Evolutionary conservation across 108 stramenopile genomes (phyloP).

Genomic region (Conticribra guillardii): DNA sequence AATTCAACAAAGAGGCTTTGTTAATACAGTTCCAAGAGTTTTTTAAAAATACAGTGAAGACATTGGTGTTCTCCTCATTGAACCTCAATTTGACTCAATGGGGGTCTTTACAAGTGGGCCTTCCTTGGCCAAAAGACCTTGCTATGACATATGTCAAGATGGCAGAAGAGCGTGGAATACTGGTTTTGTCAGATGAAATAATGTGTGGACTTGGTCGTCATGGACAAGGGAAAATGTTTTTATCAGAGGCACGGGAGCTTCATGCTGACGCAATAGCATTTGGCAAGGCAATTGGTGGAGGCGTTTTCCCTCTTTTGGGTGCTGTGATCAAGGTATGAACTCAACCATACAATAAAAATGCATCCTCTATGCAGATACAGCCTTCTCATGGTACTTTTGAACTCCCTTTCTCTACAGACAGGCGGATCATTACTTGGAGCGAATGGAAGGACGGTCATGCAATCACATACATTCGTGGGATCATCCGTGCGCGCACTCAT

Average conservation of each 20-base stretch:
- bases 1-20: conserved; percentile 32
- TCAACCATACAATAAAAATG: neutral
- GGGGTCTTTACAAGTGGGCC: conserved; percentile 61
- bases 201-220: conserved; percentile 73
- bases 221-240: conserved; percentile 59
- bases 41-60: conserved; percentile 42
- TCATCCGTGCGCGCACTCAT: conserved; percentile 56
- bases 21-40: conserved; percentile 36
- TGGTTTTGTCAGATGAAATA: conserved; percentile 58
- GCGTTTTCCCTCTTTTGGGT: conserved; percentile 62
- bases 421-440: conserved; percentile 34
- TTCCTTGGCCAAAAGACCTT: conserved; percentile 53
- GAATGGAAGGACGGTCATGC: conserved; percentile 49
- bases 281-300: conserved; percentile 65
- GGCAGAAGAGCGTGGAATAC: conserved; percentile 46
- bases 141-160: conserved; percentile 47
- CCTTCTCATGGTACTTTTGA: neutral
- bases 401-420: conserved; percentile 1
- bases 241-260: conserved; percentile 50
- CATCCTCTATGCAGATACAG: neutral
- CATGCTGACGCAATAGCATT: conserved; percentile 63
- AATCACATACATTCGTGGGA: conserved; percentile 68
- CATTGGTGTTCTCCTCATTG: conserved; percentile 61
- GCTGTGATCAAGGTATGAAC: conserved; percentile 46
- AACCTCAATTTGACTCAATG: conserved; percentile 74